Conservation (phyloP, 768 basidiomycete species). For the Hebeloma cylindrosporum region DNA sequence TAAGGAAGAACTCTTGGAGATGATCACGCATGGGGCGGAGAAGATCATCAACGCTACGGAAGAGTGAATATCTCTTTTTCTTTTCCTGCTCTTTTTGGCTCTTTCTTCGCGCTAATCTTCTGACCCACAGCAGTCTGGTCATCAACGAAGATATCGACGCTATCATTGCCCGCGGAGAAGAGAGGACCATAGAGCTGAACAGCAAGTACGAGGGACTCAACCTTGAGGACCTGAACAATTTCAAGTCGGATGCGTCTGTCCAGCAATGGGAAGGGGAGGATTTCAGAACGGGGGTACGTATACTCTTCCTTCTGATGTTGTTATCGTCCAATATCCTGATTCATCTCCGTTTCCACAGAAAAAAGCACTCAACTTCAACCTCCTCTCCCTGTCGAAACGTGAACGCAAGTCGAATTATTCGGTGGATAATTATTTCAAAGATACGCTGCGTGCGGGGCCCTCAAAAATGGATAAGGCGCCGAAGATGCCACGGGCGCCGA, state of each 20-base stretch:
- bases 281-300: slow-evolving; percentile 70
- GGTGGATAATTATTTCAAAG: slow-evolving; percentile 94
- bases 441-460: slow-evolving; percentile 77
- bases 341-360: slow-evolving; percentile 36
- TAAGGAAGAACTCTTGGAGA: slow-evolving; percentile 96
- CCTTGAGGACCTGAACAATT: slow-evolving; percentile 94
- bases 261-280: slow-evolving; percentile 98
- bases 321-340: slow-evolving; percentile 4
- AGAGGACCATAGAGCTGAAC: slow-evolving; percentile 83
- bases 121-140: slow-evolving; percentile 47
- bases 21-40: slow-evolving; percentile 98
- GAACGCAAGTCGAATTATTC: slow-evolving; percentile 94
- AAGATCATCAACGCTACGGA: slow-evolving; percentile 86
- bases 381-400: slow-evolving; percentile 87
- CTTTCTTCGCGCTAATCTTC: not conserved
- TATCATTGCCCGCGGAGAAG: slow-evolving; percentile 90
- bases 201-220: slow-evolving; percentile 92
- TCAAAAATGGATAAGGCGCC: slow-evolving; percentile 79
- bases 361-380: slow-evolving; percentile 70
- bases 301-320: not conserved
- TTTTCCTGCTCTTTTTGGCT: not conserved
- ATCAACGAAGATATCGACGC: slow-evolving; percentile 92
- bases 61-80: slow-evolving; percentile 59
- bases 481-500: slow-evolving; percentile 82
- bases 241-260: slow-evolving; percentile 89